Conservation (phyloP, 768 basidiomycete species). For the Leccinum aurantiacum region DNA sequence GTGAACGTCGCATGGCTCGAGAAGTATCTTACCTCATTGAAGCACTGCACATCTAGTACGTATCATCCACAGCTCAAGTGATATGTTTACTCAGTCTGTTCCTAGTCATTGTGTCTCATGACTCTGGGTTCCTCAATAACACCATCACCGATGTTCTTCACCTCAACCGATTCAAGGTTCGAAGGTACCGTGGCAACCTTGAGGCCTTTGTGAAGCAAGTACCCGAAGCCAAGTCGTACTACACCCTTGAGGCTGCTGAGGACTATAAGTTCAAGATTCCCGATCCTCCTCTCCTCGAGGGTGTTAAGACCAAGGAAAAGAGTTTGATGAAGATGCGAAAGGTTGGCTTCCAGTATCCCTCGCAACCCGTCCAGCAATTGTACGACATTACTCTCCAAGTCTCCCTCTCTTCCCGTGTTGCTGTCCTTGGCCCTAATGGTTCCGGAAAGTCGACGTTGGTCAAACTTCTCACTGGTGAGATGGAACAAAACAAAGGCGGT, state of each 20-base stretch:
- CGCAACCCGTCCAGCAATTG: slow-evolving; percentile 82
- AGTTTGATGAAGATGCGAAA: slow-evolving; percentile 95
- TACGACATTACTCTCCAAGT: slow-evolving; percentile 96
- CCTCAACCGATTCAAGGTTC: slow-evolving; percentile 97
- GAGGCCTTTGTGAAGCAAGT: slow-evolving; percentile 92
- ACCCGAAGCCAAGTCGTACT: slow-evolving; percentile 97
- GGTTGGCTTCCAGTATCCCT: slow-evolving; percentile 96
- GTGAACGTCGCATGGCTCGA: slow-evolving; percentile 98
- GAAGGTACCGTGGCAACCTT: slow-evolving; percentile 93
- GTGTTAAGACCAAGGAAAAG: slow-evolving; percentile 99
- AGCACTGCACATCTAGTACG: slow-evolving; percentile 88
- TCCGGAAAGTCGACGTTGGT: slow-evolving; percentile 98
- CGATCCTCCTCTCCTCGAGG: slow-evolving; percentile 93
- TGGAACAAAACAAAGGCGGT: slow-evolving; percentile 95
- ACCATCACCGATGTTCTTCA: slow-evolving; percentile 97
- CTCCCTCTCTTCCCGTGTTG: slow-evolving; percentile 97
- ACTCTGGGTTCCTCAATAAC: slow-evolving; percentile 96
- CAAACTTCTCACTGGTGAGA: slow-evolving; percentile 94
- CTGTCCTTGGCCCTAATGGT: slow-evolving; percentile 97
- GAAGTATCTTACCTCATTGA: slow-evolving; percentile 85
- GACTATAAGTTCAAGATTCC: slow-evolving; percentile 99
- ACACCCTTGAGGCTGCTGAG: slow-evolving; percentile 91
- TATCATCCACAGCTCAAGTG: slow-evolving; percentile 13
- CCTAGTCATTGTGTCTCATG: slow-evolving; percentile 94
- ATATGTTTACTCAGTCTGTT: slow-evolving; percentile 7